These are phyloP conservation scores for Scedosporium boydii DNA, from an alignment of 2,329 filamentous ascomycete species.

Conservation along the genomic window DNA sequence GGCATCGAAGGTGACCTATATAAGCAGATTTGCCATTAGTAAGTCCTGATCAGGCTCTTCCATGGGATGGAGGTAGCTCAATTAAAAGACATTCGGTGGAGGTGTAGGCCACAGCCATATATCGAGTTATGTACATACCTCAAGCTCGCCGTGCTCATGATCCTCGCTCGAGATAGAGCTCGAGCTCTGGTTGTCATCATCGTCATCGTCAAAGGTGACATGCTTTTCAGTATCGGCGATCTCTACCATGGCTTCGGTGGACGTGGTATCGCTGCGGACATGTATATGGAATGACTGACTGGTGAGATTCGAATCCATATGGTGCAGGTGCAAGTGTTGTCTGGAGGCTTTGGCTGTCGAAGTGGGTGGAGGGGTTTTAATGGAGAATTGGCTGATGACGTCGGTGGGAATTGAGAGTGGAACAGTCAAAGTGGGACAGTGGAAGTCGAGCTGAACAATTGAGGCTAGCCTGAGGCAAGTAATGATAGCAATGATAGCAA, in stretches of 20 bases:
- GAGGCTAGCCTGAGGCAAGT: no score
- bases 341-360: neutral
- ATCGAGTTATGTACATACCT: constrained; percentile 3
- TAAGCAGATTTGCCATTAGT: no score
- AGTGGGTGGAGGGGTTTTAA: neutral
- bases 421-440: neutral
- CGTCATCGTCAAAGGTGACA: neutral
- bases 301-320: neutral
- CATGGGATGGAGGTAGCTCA: neutral
- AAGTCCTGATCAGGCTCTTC: no score
- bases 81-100: neutral
- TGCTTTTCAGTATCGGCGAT: neutral
- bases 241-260: neutral
- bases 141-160: constrained; percentile 7
- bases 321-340: neutral
- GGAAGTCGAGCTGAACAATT: no score
- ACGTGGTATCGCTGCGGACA: neutral
- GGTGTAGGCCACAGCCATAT: neutral
- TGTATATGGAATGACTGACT: neutral
- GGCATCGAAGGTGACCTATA: constrained; percentile 52
- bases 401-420: neutral
- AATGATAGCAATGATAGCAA: no score
- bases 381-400: neutral
- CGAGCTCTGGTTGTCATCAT: neutral
- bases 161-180: neutral